Evolutionary conservation across 805 yeast species (phyloP), one percentile per base, ranked within the genome.

Genomic region (Candida tibetensis): DNA sequence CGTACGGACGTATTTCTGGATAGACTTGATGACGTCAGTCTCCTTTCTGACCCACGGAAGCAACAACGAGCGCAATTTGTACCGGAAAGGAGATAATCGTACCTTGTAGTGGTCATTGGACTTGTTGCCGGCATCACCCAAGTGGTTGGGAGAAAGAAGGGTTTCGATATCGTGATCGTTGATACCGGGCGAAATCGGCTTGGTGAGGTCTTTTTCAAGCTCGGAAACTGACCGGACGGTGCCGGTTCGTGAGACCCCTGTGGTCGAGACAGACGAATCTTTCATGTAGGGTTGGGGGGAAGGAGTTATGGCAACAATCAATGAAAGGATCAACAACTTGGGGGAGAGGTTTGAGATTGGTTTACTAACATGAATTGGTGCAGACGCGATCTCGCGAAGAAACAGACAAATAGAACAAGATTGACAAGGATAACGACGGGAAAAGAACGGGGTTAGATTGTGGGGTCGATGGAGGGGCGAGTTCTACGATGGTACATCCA

Each of bases 61-160:
- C 19, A 86, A 55, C 39, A 50, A 42, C 19, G 71, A 58, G 36
- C 98, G 73, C 34, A 82, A 46, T 9, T 54, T 52, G 55, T 68
- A 83, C 32, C 93, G 63, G 41, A 72, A 33, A 0, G 79, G 72
- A 3, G 82, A 66, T 62, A 90, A 70, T 25, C 72, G 65, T 4
- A 69, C 48, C 49, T 71, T 69, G 64, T 90, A 91, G 52, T 80
- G 91, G 37, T 77, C 77, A 28, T 69, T 69, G 2, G 84, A 73
- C 49, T 75, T 76, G 45, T 83, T 80, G 0, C 96, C 96, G 0
- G 95, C 90, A 56, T 88, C 96, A 9, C 48, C 45, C 17, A 43
- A 36, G 26, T 43, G 43, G 35, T 43, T 43, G 17, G 41, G 44
- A 10, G 45, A 40, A 22, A 36, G 39, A 32, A 34, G 44, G 17